Evolutionary conservation across 2,329 filamentous ascomycete species (phyloP).

Genomic region (Neonectria neomacrospora): DNA sequence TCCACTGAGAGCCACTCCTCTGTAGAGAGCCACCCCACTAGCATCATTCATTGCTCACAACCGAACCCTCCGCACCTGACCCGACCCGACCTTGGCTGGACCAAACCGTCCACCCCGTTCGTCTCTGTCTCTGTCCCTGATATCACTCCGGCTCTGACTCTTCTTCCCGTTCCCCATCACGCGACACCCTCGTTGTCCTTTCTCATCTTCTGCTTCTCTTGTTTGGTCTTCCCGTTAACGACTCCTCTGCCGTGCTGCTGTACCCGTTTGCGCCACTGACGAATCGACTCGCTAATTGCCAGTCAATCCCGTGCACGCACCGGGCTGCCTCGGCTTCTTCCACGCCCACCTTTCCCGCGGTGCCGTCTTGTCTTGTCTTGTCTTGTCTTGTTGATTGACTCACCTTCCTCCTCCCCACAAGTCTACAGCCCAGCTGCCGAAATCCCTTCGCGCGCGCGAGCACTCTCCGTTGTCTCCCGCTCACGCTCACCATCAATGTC

Average conservation of each 20-base stretch:
- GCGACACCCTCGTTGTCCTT: constrained; percentile 18
- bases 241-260: neutral
- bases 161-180: constrained; percentile 21
- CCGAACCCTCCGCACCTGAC: constrained; percentile 40
- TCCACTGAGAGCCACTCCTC: neutral
- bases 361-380: constrained; percentile 11
- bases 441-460: constrained; percentile 29
- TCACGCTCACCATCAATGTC: constrained; percentile 40
- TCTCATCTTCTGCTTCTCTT: constrained; percentile 23
- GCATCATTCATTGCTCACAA: constrained; percentile 34
- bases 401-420: constrained; percentile 16
- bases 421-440: constrained; percentile 5
- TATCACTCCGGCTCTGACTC: constrained; percentile 14
- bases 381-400: constrained; percentile 31
- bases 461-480: constrained; percentile 3
- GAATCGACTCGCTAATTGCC: constrained; percentile 19
- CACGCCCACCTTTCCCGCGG: constrained; percentile 38
- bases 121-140: constrained; percentile 2
- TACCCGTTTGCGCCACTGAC: constrained; percentile 21
- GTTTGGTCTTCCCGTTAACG: constrained; percentile 21
- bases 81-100: neutral
- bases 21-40: neutral
- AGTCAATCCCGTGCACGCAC: constrained; percentile 22
- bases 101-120: constrained; percentile 3
- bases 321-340: constrained; percentile 44